Percentiles rank a stretch among this genome's conserved stretches.
These are phyloP conservation scores for Epichloe festucae DNA, from an alignment of 2,329 filamentous ascomycete genomes.

Conservation along the genomic window DNA sequence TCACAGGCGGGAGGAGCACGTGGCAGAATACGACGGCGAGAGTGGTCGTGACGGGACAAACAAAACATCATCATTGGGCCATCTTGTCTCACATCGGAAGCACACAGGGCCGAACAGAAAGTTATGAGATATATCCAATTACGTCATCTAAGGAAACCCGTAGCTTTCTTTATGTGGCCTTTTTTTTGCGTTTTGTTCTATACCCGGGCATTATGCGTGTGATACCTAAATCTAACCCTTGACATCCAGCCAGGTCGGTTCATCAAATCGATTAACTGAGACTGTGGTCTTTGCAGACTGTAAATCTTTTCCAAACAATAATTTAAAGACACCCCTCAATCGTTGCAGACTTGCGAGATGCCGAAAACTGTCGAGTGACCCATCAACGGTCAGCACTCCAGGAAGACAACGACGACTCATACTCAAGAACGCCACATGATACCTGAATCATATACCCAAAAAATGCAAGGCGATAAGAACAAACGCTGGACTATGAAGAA, in stretches of 20 bases:
- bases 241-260: neutral
- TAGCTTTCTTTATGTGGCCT: too few relatives aligned
- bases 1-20: too few relatives aligned
- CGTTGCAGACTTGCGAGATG: neutral
- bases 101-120: neutral
- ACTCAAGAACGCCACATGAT: neutral
- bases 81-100: neutral
- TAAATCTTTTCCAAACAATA: neutral
- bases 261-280: neutral
- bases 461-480: neutral
- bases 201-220: neutral
- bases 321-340: neutral
- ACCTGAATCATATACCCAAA: neutral
- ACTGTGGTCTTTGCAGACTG: conserved; percentile 1
- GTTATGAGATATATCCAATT: neutral
- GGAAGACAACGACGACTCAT: neutral
- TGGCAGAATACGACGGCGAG: too few relatives aligned
- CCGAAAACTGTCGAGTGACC: neutral
- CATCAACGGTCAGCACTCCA: neutral
- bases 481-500: neutral
- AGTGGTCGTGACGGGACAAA: too few relatives aligned
- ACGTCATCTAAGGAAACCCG: too few relatives aligned
- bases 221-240: neutral
- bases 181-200: neutral
- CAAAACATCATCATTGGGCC: too few relatives aligned